Conservation (phyloP, 257 asterid genomes). For the Solanum piurae region DNA sequence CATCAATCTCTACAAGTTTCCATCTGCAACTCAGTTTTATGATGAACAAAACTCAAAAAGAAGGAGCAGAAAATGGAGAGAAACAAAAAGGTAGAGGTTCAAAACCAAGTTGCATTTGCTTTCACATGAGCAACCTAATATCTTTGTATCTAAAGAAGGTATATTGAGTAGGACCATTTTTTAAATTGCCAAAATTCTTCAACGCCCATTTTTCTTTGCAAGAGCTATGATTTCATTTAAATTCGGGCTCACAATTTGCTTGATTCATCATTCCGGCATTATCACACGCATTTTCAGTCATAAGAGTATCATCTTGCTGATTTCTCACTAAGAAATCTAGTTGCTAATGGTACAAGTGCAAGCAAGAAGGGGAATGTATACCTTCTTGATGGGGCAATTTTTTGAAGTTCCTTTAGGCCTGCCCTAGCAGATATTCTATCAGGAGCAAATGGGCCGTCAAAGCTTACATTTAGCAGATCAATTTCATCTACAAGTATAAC, state of each 20-base stretch:
- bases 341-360: background rate
- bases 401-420: constrained; percentile 80
- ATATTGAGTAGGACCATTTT: background rate
- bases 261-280: background rate
- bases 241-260: background rate
- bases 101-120: background rate
- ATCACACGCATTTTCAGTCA: background rate
- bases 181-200: background rate
- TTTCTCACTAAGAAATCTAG: background rate
- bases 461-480: constrained; percentile 92
- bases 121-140: background rate
- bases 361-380: constrained; percentile 5
- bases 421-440: constrained; percentile 87
- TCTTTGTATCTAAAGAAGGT: background rate
- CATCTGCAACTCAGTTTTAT: constrained; percentile 47
- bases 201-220: background rate
- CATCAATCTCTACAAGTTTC: constrained; percentile 91
- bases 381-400: constrained; percentile 73
- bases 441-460: constrained; percentile 83
- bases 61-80: background rate
- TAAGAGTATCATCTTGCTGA: background rate
- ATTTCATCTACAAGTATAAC: constrained; percentile 54
- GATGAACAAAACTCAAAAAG: background rate
- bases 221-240: background rate
- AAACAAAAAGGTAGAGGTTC: background rate